phyloP scores from a whole-genome alignment of 306 rosid species.

The Vicia villosa region DNA sequence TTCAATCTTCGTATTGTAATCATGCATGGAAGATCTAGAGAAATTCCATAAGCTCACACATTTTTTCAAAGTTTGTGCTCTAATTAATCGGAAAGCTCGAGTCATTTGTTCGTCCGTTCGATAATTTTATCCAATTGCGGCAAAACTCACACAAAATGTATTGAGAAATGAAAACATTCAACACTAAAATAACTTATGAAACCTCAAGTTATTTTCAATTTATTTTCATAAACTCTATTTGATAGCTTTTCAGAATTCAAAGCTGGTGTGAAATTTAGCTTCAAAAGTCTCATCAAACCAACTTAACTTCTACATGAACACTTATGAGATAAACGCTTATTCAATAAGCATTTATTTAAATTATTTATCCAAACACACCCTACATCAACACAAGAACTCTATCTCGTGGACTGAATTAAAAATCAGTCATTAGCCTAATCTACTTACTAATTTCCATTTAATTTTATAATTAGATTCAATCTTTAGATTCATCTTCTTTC shows the following conservation, averaged over 20 bases:
- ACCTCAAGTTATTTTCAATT: too few species aligned
- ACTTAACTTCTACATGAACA: background rate
- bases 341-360: background rate
- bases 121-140: too few species aligned
- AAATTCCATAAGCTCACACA: too few species aligned
- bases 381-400: slow-evolving; percentile 14
- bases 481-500: slow-evolving; percentile 52
- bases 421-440: slow-evolving; percentile 40
- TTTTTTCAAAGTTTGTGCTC: too few species aligned
- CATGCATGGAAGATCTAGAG: too few species aligned
- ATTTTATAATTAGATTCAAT: slow-evolving; percentile 33
- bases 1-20: too few species aligned
- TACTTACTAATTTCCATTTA: slow-evolving; percentile 30
- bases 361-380: background rate
- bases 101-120: too few species aligned
- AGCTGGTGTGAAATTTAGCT: background rate
- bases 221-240: background rate
- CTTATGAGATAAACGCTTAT: background rate
- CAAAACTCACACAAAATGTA: too few species aligned
- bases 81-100: too few species aligned
- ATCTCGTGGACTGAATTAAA: slow-evolving; percentile 5
- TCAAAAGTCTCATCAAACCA: background rate
- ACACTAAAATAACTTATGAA: too few species aligned
- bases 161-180: too few species aligned
- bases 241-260: background rate